Percentiles rank a stretch among this genome's conserved stretches.
phyloP scores from a whole-genome alignment of 2,329 filamentous ascomycete species.

The Aspergillus sp. region DNA sequence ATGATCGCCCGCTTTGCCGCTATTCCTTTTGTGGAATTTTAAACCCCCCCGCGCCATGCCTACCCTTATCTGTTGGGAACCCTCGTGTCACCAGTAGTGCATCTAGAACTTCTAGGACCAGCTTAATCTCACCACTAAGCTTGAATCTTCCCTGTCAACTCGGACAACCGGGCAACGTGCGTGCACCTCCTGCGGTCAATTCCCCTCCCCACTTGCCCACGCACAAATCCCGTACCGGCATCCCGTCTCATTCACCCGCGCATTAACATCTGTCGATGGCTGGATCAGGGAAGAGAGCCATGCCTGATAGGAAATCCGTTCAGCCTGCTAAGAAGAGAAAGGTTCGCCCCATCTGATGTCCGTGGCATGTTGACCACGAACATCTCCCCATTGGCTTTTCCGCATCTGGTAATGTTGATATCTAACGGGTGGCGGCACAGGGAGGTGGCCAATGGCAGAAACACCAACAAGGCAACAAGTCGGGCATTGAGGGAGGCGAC shows the following conservation, averaged over 20 bases:
- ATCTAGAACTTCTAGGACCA: conserved; percentile 3
- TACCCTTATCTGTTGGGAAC: neutral
- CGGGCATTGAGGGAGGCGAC: conserved; percentile 52
- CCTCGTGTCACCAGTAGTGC: neutral
- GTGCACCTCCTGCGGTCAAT: neutral
- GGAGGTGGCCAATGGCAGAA: conserved; percentile 35
- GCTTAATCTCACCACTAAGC: neutral
- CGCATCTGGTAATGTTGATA: neutral
- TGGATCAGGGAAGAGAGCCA: conserved; percentile 33
- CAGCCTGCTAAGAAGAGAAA: conserved; percentile 37
- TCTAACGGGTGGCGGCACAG: conserved; percentile 22
- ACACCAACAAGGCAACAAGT: conserved; percentile 23
- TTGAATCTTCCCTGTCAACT: neutral
- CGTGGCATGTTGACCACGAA: neutral
- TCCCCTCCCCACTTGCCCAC: neutral
- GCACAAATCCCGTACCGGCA: neutral
- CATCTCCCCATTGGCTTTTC: neutral
- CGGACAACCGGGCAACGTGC: neutral
- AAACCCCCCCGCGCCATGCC: neutral
- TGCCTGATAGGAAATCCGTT: conserved; percentile 28
- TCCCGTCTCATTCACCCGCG: neutral
- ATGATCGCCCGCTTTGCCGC: neutral
- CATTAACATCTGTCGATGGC: conserved; percentile 24
- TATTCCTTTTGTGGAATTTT: conserved; percentile 8
- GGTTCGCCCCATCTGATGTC: conserved; percentile 23